phyloP scores from a whole-genome alignment of 176 grass and related monocot genomes.

The Puya raimondii region DNA sequence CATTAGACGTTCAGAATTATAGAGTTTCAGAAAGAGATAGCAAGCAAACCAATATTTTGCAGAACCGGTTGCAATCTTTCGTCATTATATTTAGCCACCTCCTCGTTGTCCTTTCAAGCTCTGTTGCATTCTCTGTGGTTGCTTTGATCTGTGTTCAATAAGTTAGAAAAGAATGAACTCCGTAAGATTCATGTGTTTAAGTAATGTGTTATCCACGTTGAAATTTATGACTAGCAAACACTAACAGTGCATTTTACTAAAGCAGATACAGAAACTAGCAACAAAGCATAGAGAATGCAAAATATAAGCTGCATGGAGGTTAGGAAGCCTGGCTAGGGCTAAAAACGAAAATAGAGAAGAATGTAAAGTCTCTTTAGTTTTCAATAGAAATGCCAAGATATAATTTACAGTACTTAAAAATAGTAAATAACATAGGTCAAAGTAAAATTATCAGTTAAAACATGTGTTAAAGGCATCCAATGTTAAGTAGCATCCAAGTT shows the following conservation, averaged over 20 bases:
- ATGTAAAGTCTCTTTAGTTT: no score
- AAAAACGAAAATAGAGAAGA: neutral
- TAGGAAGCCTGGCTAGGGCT: neutral
- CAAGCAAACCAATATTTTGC: constrained; percentile 86
- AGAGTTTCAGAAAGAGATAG: constrained; percentile 13
- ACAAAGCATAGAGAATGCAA: neutral
- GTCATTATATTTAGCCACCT: constrained; percentile 76
- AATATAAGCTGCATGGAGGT: neutral
- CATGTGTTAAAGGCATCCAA: neutral
- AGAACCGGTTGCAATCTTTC: constrained; percentile 95
- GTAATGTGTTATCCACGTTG: no score
- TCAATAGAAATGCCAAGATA: no score
- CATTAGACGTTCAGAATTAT: constrained; percentile 8
- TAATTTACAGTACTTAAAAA: neutral
- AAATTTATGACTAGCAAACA: no score
- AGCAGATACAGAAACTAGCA: neutral
- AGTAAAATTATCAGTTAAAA: no score
- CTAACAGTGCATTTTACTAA: no score
- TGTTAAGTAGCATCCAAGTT: neutral
- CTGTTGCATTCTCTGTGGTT: constrained; percentile 55
- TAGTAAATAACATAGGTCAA: neutral
- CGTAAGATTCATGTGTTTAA: neutral
- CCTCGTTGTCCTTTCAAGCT: constrained; percentile 69
- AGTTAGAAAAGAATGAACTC: constrained; percentile 16
- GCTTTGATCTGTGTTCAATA: constrained; percentile 49